Conservation (phyloP, 108 stramenopile genomes). For the Fragilariopsis cylindrus region DNA sequence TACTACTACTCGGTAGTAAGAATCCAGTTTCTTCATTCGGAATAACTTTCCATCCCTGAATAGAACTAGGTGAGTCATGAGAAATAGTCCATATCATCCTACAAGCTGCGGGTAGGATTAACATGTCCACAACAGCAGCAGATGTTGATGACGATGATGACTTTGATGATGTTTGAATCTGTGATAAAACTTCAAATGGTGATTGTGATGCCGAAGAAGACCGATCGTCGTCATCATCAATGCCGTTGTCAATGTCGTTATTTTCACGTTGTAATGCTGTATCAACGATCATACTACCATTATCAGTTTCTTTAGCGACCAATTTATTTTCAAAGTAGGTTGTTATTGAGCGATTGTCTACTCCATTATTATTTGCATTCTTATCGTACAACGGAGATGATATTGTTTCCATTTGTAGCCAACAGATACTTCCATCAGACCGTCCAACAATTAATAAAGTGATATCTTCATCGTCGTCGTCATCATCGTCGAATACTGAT, state of each 20-base stretch:
- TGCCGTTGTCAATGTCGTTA: neutral
- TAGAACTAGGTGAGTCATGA: neutral
- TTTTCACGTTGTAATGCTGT: constrained; percentile 6
- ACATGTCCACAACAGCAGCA: constrained; percentile 21
- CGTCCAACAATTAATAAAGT: constrained; percentile 41
- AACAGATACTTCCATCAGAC: constrained; percentile 60
- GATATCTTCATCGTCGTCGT: constrained; percentile 2
- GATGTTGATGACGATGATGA: neutral
- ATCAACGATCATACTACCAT: constrained; percentile 14
- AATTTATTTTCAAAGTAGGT: constrained; percentile 23
- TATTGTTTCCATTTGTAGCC: constrained; percentile 43
- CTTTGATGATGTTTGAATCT: constrained; percentile 3
- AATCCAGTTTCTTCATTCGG: neutral
- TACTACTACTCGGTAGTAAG: neutral
- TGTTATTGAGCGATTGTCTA: neutral
- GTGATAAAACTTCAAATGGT: constrained; percentile 22
- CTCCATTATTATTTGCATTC: neutral
- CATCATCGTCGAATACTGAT: neutral
- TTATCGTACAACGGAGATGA: neutral
- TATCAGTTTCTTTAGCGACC: neutral
- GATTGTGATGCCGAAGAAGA: neutral
- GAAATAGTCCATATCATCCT: constrained; percentile 13
- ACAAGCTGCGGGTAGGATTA: neutral
- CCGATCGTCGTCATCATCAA: neutral
- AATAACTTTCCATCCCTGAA: neutral